Evolutionary conservation across 139 green algal species (phyloP).

Genomic region (Chlamydomonas applanata): DNA sequence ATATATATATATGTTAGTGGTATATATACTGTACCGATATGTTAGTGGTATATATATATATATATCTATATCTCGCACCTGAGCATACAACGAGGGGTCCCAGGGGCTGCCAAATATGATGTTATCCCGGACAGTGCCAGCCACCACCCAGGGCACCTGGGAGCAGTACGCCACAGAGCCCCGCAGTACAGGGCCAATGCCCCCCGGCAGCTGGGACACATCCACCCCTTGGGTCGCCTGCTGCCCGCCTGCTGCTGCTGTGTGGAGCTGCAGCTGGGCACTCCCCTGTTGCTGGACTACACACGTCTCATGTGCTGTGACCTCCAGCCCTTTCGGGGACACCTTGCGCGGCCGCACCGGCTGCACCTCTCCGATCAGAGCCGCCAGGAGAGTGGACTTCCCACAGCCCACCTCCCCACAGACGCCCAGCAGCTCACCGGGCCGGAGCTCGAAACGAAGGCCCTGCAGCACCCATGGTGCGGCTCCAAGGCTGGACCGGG

Average conservation of each 20-base stretch:
- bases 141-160: slow-evolving; percentile 69
- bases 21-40: too few species aligned
- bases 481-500: too few species aligned
- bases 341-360: slow-evolving; percentile 13
- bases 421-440: slow-evolving; percentile 67
- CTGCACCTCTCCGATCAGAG: slow-evolving; percentile 72
- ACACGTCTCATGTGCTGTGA: too few species aligned
- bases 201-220: background rate
- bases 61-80: too few species aligned
- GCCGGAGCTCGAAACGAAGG: slow-evolving; percentile 32
- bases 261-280: too few species aligned
- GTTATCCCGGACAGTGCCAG: slow-evolving; percentile 71
- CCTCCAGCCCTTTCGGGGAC: too few species aligned
- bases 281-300: too few species aligned
- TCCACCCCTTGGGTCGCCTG: background rate
- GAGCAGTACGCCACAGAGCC: too few species aligned
- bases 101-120: slow-evolving; percentile 64
- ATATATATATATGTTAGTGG: too few species aligned
- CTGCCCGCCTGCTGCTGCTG: background rate
- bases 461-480: too few species aligned
- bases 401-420: slow-evolving; percentile 46
- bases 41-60: too few species aligned
- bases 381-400: slow-evolving; percentile 72
- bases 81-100: slow-evolving; percentile 34
- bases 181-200: too few species aligned